Evolutionary conservation across 345 rosid genomes (phyloP).

Genomic region (Lagerstroemia speciosa): DNA sequence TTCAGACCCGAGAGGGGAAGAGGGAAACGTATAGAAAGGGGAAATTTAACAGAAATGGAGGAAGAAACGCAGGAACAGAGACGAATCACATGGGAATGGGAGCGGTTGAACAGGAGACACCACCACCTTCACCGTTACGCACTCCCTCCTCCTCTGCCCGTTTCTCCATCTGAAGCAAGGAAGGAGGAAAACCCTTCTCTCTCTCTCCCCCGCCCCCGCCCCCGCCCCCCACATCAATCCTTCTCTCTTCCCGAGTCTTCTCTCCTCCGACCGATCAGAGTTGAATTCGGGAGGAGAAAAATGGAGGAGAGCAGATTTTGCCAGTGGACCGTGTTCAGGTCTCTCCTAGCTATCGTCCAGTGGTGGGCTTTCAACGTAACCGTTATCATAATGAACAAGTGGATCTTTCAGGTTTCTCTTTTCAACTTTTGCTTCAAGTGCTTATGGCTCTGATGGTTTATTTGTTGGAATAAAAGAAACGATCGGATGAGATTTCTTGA

Average conservation of each 20-base stretch:
- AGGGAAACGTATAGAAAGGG: constrained; percentile 6
- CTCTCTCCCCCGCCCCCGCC: too few species aligned
- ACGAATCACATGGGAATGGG: constrained; percentile 1
- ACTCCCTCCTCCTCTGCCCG: not conserved
- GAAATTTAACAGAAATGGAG: not conserved
- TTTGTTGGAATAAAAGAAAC: not conserved
- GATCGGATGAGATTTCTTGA: not conserved
- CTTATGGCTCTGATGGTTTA: not conserved
- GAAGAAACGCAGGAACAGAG: not conserved
- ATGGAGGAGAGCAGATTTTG: constrained; percentile 71
- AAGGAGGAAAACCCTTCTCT: not conserved
- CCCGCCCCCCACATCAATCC: not conserved
- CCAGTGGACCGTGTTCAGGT: constrained; percentile 72
- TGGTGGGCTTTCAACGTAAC: constrained; percentile 98
- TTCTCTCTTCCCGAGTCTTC: not conserved
- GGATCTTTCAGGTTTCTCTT: constrained; percentile 93
- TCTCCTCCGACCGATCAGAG: not conserved
- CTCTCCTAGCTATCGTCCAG: constrained; percentile 83
- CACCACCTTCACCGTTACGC: constrained; percentile 10
- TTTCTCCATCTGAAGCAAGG: not conserved
- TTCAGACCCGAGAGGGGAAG: not conserved
- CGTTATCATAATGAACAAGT: constrained; percentile 95
- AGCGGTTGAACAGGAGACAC: not conserved
- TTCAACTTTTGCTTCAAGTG: not conserved
- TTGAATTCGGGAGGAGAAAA: constrained; percentile 2